These are phyloP conservation scores for Boletus vermiculosoides DNA, from an alignment of 768 basidiomycete genomes.

Conservation along the genomic window DNA sequence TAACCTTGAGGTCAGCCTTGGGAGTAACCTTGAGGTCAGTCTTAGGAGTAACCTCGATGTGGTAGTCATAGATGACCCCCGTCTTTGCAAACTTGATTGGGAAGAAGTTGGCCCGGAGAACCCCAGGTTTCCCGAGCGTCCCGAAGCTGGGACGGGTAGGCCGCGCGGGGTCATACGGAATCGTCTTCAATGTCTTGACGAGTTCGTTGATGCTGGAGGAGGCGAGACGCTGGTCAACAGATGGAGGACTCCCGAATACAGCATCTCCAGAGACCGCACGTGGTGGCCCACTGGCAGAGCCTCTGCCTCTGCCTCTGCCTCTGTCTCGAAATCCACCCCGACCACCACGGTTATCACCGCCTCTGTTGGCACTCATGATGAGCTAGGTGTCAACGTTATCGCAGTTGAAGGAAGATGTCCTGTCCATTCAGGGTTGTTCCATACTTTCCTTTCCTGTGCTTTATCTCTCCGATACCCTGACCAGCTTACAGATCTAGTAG, in stretches of 20 bases:
- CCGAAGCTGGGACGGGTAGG: conserved; percentile 51
- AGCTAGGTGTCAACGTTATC: background rate
- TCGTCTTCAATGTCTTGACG: conserved; percentile 29
- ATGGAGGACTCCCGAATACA: conserved; percentile 31
- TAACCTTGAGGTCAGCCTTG: too few species aligned
- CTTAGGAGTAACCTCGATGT: conserved; percentile 37
- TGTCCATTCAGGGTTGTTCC: background rate
- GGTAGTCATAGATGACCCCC: conserved; percentile 45
- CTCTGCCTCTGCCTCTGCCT: conserved; percentile 21
- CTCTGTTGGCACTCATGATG: too few species aligned
- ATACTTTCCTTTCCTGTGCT: too few species aligned
- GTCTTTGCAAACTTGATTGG: conserved; percentile 39
- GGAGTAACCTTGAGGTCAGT: conserved; percentile 36
- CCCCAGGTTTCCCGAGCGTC: conserved; percentile 37
- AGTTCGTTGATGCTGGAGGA: conserved; percentile 20
- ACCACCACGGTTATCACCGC: too few species aligned
- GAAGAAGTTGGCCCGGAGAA: conserved; percentile 52
- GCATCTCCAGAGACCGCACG: conserved; percentile 27
- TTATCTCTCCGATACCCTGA: background rate
- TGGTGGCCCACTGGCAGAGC: conserved; percentile 28
- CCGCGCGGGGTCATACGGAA: conserved; percentile 34
- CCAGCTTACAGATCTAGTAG: too few species aligned
- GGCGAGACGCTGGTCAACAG: conserved; percentile 36
- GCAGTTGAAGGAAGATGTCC: background rate
- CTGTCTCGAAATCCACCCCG: conserved; percentile 13